Base-by-base conservation (phyloP, 1,139 yeast species). In the Candida sp. region DNA sequence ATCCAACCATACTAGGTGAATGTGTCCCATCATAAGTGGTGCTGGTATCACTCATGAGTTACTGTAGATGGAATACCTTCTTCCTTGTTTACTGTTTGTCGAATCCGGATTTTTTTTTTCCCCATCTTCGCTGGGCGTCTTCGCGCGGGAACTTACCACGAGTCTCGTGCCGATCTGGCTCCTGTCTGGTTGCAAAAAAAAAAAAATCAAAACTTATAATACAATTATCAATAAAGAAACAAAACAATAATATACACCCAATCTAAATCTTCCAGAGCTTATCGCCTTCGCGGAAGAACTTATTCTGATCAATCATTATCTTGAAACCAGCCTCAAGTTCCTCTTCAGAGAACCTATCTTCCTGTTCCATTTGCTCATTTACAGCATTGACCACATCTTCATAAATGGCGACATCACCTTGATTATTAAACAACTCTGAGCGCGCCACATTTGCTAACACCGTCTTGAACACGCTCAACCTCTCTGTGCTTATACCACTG, bases 281-380 rank as follows among this genome's bases (percentile, higher is more conserved):
- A 33, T 81, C 88, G 46, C 85, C 91, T 35, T 84, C 79, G 31
- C 78, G 63, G 83, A 84, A 82, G 49, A 88, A 64, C 61, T 84
- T 79, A 59, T 84, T 85, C 58, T 83, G 84, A 4, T 70, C 74
- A 46, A 77, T 79, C 81, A 88, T 73, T 49, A 69, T 69, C 31
- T 67, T 66, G 48, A 87, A 67, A 23, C 86, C 92, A 22, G 81
- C 78, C 30, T 67, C 63, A 51, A 82, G 78, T 66, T 88, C 96
- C 5, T 63, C 69, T 3, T 64, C 63, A 11, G 74, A 68, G 63
- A 84, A 88, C 45, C 72, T 69, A 45, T 88, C 92, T 61, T 87
- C 93, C 57, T 83, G 87, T 4, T 83, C 75, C 46, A 87, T 67
- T 44, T 72, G 75, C 50, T 73, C 80, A 62, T 86, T 85, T 41